Evolutionary conservation across 2,329 filamentous ascomycete species (phyloP).

Genomic region (Orbilia javanica): DNA sequence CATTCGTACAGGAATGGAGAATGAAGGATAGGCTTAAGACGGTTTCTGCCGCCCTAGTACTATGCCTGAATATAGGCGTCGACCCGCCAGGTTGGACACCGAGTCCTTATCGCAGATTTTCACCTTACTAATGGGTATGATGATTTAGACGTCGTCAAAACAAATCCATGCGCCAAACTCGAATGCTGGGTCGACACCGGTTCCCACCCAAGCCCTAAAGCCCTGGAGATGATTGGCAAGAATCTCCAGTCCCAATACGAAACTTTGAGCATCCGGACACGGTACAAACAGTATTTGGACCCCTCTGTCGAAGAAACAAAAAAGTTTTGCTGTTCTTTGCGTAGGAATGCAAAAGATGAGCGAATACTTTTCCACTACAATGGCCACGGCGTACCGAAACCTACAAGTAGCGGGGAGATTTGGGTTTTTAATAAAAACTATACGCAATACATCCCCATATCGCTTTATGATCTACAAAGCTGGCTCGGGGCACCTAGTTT

Average conservation of each 20-base stretch:
- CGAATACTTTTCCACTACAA: constrained; percentile 98
- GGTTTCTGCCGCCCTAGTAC: constrained; percentile 90
- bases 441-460: constrained; percentile 98
- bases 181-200: constrained; percentile 98
- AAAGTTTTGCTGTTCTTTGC: constrained; percentile 90
- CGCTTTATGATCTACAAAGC: constrained; percentile 91
- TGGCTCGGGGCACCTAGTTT: constrained; percentile 96
- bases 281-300: constrained; percentile 96
- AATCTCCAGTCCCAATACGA: constrained; percentile 97
- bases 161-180: constrained; percentile 88
- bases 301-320: constrained; percentile 97
- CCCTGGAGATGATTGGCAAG: constrained; percentile 94
- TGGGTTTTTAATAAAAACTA: constrained; percentile 99
- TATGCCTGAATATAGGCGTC: constrained; percentile 97
- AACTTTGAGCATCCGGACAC: constrained; percentile 91
- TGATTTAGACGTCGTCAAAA: constrained; percentile 74
- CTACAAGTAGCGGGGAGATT: constrained; percentile 94
- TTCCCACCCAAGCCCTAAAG: constrained; percentile 81
- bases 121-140: constrained; percentile 16
- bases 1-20: constrained; percentile 88
- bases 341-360: constrained; percentile 94
- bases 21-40: constrained; percentile 98
- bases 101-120: not conserved
- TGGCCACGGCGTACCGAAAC: constrained; percentile 95
- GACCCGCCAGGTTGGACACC: constrained; percentile 86